Conservation (phyloP, 441 rosid genomes). For the Flueggea neowawraea region DNA sequence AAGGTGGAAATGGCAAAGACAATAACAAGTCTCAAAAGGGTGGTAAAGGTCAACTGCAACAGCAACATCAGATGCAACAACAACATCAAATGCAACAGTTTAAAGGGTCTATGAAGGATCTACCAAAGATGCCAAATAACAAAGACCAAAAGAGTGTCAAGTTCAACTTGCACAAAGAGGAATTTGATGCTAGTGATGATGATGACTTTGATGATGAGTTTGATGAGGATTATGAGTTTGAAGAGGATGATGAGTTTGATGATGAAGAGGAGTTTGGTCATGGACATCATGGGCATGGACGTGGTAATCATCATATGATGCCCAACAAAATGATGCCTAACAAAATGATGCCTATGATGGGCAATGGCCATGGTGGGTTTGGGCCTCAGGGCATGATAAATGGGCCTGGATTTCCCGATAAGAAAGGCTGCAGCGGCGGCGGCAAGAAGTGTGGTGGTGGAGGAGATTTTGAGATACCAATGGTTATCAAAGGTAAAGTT, state of each 20-base stretch:
- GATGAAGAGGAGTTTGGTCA: slow-evolving; percentile 35
- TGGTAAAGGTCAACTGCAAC: slow-evolving; percentile 44
- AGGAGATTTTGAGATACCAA: slow-evolving; percentile 21
- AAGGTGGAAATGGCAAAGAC: slow-evolving; percentile 42
- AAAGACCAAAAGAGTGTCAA: slow-evolving; percentile 72
- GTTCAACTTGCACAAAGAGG: slow-evolving; percentile 49
- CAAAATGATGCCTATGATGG: slow-evolving; percentile 42
- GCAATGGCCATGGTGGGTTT: slow-evolving; percentile 8
- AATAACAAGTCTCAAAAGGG: slow-evolving; percentile 60
- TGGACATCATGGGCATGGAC: slow-evolving; percentile 38
- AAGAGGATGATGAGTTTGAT: slow-evolving; percentile 41
- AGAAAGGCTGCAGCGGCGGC: slow-evolving; percentile 13
- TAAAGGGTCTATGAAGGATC: slow-evolving; percentile 41
- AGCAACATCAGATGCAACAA: slow-evolving; percentile 50
- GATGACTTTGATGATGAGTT: slow-evolving; percentile 29
- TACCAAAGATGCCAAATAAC: slow-evolving; percentile 20
- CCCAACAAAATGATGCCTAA: not conserved
- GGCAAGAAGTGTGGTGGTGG: slow-evolving; percentile 21
- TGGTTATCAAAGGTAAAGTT: slow-evolving; percentile 28
- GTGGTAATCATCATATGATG: slow-evolving; percentile 25
- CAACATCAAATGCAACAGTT: slow-evolving; percentile 49
- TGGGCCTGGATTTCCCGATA: slow-evolving; percentile 10
- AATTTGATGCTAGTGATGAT: slow-evolving; percentile 38
- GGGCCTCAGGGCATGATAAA: slow-evolving; percentile 15
- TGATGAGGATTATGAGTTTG: slow-evolving; percentile 45